phyloP scores from a whole-genome alignment of 257 asterid genomes.

The Nicotiana noctiflora region DNA sequence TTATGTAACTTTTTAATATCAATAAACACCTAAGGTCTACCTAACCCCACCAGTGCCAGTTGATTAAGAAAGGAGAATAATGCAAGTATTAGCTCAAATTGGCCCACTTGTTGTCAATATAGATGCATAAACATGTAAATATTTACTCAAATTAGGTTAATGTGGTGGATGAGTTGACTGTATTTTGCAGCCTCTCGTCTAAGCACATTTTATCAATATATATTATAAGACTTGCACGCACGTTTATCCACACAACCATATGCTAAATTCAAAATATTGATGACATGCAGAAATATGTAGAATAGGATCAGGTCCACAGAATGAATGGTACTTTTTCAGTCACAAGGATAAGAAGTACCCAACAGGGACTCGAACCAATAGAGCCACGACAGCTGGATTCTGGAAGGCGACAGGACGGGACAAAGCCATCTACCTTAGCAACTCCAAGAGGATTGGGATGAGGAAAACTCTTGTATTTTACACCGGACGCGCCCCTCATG shows the following conservation, averaged over 20 bases:
- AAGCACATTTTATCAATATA: background rate
- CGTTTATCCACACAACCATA: background rate
- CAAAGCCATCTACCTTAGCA: constrained; percentile 50
- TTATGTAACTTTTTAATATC: too few relatives aligned
- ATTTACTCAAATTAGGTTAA: background rate
- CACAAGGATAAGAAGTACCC: constrained; percentile 86
- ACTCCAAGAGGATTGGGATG: constrained; percentile 61
- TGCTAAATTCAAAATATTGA: background rate
- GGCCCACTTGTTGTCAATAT: background rate
- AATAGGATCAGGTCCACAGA: constrained; percentile 74
- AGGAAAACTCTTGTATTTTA: constrained; percentile 83
- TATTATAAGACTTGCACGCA: too few relatives aligned
- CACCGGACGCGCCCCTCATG: constrained; percentile 84
- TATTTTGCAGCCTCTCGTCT: background rate
- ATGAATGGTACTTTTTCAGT: constrained; percentile 83
- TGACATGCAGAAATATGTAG: constrained; percentile 59
- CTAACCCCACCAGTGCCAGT: background rate
- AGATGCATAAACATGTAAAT: background rate
- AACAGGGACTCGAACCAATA: constrained; percentile 73
- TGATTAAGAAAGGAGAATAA: background rate
- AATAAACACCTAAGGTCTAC: background rate
- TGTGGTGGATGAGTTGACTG: background rate
- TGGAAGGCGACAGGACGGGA: constrained; percentile 89
- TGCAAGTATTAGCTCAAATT: background rate
- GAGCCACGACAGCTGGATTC: constrained; percentile 73